Evolutionary conservation across 257 asterid genomes (phyloP), one percentile per base, ranked within the genome.

Genomic region (Pogostemon cablin): DNA sequence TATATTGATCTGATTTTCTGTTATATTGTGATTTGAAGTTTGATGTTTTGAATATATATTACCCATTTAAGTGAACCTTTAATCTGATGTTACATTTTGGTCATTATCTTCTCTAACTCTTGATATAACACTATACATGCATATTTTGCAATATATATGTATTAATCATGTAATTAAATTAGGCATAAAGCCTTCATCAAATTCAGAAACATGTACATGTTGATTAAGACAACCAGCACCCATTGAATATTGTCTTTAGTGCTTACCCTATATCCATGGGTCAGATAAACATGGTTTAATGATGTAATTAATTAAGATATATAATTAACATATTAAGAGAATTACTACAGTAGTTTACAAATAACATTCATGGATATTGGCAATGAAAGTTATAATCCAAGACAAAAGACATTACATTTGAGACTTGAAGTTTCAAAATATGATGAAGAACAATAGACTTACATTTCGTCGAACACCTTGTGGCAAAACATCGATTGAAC

Each of bases 101-200:
- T 54, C 52, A 61, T 56, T 61, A 62, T 9, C 32, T 35, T 49
- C 44, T 76, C 58, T 67, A 48, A 4, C 62, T 75, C 78, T 81
- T 78, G 79, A 78, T 8, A 44, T 46, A 62, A 62, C 71, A 69
- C 10, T 43, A 10, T 10, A 6, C 2, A 15, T 15, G 15, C 2
- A 41, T 37, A 48, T 43, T 44, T 9, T 39, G 52, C n/a, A 53
- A 9, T 65, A 40, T 65, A 56, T 63, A 37, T 25, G 32, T 25
- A 25, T 25, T 25, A 25, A 25, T 25, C 32, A 20, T 32, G 5
- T 66, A 49, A 48, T 49, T 5, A 34, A 1, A 7, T 4, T 8
- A 46, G 35, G 17, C 32, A 25, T 20, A 69, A 37, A 61, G 67
- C 69, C 78, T 78, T 81, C 86, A 76, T 73, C 62, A 73, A 75